Percentiles rank a stretch among this genome's conserved stretches.
Evolutionary conservation across 768 basidiomycete species (phyloP).

Genomic region (Hortiboletus flavorubellus): DNA sequence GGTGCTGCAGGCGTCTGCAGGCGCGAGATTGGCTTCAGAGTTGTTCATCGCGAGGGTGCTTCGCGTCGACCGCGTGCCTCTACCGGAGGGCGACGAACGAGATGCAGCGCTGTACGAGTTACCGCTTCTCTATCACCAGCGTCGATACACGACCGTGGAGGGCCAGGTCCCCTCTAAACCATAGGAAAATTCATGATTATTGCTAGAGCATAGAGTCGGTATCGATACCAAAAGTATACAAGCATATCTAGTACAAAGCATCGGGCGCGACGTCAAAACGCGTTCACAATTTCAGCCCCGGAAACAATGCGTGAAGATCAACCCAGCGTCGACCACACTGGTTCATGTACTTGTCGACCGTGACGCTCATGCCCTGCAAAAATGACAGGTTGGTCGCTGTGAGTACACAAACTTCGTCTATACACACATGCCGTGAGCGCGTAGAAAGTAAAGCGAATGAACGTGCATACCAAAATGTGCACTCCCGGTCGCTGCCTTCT

Average conservation of each 20-base stretch:
- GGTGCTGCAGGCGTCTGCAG: slow-evolving; percentile 22
- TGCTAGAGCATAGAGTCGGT: neutral
- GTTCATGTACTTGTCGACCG: slow-evolving; percentile 78
- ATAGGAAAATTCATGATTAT: neutral
- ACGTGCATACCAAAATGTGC: slow-evolving; percentile 37
- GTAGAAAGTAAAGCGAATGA: neutral
- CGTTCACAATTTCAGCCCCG: slow-evolving; percentile 64
- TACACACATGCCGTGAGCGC: neutral
- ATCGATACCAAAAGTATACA: slow-evolving; percentile 12
- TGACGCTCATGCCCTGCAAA: slow-evolving; percentile 49
- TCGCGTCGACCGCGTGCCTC: slow-evolving; percentile 47
- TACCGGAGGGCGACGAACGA: slow-evolving; percentile 15
- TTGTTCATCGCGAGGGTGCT: slow-evolving; percentile 80
- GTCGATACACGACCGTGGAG: slow-evolving; percentile 52
- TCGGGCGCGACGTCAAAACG: neutral
- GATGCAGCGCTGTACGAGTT: slow-evolving; percentile 31
- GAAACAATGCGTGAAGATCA: slow-evolving; percentile 74
- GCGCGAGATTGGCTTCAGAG: slow-evolving; percentile 50
- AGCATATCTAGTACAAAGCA: slow-evolving; percentile 3
- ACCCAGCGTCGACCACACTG: slow-evolving; percentile 91
- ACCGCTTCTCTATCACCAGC: slow-evolving; percentile 64
- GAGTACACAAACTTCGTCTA: slow-evolving; percentile 58
- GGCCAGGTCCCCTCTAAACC: slow-evolving; percentile 18
- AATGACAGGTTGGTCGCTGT: slow-evolving; percentile 46
- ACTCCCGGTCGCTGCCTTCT: slow-evolving; percentile 48